Conservation (phyloP, 768 basidiomycete species). For the Mycena latifolia region DNA sequence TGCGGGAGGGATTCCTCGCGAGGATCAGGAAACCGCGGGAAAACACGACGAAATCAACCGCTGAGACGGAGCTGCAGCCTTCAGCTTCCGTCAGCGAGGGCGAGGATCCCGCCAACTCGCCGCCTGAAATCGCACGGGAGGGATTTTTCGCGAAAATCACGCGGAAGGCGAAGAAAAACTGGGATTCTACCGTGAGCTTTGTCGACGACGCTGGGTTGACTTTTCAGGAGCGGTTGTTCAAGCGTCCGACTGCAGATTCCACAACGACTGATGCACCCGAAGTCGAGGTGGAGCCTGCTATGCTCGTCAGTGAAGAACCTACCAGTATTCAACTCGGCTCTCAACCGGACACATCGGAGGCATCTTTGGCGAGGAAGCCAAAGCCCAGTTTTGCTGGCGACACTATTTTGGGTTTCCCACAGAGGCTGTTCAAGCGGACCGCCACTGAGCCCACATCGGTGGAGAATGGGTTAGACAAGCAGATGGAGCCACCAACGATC, state of each 20-base stretch:
- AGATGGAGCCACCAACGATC: too few relatives aligned
- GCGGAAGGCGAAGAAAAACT: not conserved
- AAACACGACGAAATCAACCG: not conserved
- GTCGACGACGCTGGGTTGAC: not conserved
- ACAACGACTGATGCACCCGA: not conserved
- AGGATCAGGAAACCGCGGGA: not conserved
- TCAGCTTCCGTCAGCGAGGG: not conserved
- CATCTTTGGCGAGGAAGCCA: not conserved
- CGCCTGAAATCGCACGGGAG: not conserved
- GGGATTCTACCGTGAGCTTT: not conserved
- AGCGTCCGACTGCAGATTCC: not conserved
- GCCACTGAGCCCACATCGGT: not conserved
- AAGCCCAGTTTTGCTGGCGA: not conserved
- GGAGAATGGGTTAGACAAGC: not conserved
- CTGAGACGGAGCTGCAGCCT: not conserved
- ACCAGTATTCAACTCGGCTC: not conserved
- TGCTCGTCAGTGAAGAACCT: not conserved
- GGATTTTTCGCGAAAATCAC: slow-evolving; percentile 6
- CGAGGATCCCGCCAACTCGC: not conserved
- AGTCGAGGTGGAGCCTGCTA: not conserved
- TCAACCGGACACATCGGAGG: not conserved
- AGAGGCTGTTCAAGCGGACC: slow-evolving; percentile 5
- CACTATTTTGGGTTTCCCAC: not conserved
- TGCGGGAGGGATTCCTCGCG: slow-evolving; percentile 2
- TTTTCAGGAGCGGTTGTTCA: slow-evolving; percentile 15